Conservation (phyloP, 352 stramenopile genomes). For the Phytophthora pluvialis region DNA sequence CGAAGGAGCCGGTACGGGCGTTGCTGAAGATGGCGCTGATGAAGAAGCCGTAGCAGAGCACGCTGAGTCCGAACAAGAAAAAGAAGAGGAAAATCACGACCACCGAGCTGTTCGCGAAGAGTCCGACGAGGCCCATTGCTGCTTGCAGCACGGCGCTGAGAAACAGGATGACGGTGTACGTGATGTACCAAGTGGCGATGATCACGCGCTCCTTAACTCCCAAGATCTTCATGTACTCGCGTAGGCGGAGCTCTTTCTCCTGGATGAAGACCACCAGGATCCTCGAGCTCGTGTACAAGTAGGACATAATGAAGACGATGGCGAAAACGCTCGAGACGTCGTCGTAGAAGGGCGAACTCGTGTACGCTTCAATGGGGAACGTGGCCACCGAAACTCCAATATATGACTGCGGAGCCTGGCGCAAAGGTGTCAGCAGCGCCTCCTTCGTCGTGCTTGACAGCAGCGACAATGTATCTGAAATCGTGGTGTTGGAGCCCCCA, state of each 20-base stretch:
- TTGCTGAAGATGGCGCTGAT: constrained; percentile 78
- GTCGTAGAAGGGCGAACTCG: constrained; percentile 64
- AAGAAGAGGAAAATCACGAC: constrained; percentile 81
- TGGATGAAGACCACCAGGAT: constrained; percentile 84
- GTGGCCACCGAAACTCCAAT: constrained; percentile 34
- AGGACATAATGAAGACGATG: constrained; percentile 91
- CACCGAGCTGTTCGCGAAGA: constrained; percentile 50
- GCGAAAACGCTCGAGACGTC: constrained; percentile 61
- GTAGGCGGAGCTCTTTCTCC: constrained; percentile 89
- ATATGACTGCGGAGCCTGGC: constrained; percentile 55
- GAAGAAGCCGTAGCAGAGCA: constrained; percentile 51
- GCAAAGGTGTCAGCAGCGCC: constrained; percentile 35
- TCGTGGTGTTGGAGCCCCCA: constrained; percentile 10
- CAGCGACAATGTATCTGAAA: constrained; percentile 22
- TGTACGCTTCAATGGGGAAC: constrained; percentile 48
- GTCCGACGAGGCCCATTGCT: constrained; percentile 37
- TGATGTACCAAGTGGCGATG: constrained; percentile 80
- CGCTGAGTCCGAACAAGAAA: constrained; percentile 64
- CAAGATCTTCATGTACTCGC: constrained; percentile 92
- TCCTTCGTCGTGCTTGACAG: constrained; percentile 30
- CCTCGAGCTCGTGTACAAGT: constrained; percentile 84
- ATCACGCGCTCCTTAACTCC: constrained; percentile 84
- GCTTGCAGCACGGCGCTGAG: constrained; percentile 63
- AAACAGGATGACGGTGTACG: constrained; percentile 85
- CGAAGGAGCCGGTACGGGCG: constrained; percentile 57